Evolutionary conservation across 1,284 basidiomycete species (phyloP), one percentile per base, ranked within the genome.

Genomic region (Boletus hoseneyae): DNA sequence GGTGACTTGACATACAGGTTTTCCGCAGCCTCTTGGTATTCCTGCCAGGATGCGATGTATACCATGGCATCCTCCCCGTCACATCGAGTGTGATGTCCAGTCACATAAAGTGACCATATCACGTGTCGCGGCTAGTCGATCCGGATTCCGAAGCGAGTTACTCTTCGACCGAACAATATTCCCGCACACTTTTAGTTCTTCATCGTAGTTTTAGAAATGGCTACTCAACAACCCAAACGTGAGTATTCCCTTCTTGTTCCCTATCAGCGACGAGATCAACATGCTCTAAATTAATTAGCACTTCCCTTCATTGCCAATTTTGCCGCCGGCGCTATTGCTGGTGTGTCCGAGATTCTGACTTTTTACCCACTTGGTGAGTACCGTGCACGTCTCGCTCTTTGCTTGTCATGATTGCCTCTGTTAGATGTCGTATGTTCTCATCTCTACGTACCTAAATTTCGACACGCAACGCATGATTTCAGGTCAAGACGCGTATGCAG

Each of bases 401-500:
- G 13, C 16, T 16, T 52, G 38, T 49, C 37, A 12, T 38, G 27
- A 55, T 29, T 34, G 11, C 8, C 15, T 41, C 21, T 37, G 18
- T 40, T 40, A 82, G 79, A 82, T 80, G 79, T 82, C 52, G 79
- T 82, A 69, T 54, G 79, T 72, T 16, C 35, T 43, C 21, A 19
- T 41, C 18, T 29, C 19, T 21, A 5, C 48, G 50, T 53, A 3
- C 59, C 37, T 51, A 53, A 50, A 40, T 59, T 55, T 57, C 53
- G 37, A 56, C 42, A 45, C 53, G 61, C 41, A 37, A 44, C 41
- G 27, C 45, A 51, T 55, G 34, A 50, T 47, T 40, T 21, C 64
- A 89, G 85, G 90, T 98, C 70, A 99, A 99, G 77, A 99, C 96
- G 11, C 90, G 96, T 30, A 95, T 98, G 85, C 97, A 99, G 70